Evolutionary conservation across 352 stramenopile genomes (phyloP), one percentile per base, ranked within the genome.

Genomic region (Pythium sp.): DNA sequence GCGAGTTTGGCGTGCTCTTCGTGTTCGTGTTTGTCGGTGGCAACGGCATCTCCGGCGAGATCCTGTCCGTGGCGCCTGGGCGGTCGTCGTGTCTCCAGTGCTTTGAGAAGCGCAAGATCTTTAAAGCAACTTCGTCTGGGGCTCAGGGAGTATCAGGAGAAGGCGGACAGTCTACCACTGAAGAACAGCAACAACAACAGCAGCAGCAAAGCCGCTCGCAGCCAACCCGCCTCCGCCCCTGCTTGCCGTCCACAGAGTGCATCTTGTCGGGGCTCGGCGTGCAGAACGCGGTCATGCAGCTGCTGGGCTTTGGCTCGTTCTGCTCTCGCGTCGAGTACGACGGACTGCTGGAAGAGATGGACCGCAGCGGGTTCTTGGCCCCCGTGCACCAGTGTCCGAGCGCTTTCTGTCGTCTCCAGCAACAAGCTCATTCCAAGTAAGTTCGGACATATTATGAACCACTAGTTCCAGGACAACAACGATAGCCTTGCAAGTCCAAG

Each of bases 251-350:
- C 7, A 80, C 74, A 6, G 77, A 86, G 49, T 81, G 77, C 64
- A 81, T 88, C 36, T 70, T 88, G 46, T 70, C 80, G 1, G 78
- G 80, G 2, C 62, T 88, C n/a, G 60, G 69, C 4, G 67, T 78
- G 2, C 80, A 89, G 53, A 79, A 82, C 41, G 75, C 68, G 1
- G 15, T 84, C 57, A 73, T 74, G 77, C 80, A 71, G 22, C 54
- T 76, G 32, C 66, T 83, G 15, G 61, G 41, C 24, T 79, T 78
- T 32, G 80, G 78, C 15, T 43, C 67, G 1, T 68, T 79, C 41
- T 78, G 69, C 43, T 84, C 80, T 3, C 72, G 72, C 2, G 63
- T 89, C 26, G 76, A 83, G 53, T 89, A 84, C 75, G 73, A 81
- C 51, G 75, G 76, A 18, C 72, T 82, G 18, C 60, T 73, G 12